Percentiles rank a stretch among this genome's conserved stretches.
Conservation (phyloP, 352 stramenopile species). For the Globisporangium emineosum region DNA sequence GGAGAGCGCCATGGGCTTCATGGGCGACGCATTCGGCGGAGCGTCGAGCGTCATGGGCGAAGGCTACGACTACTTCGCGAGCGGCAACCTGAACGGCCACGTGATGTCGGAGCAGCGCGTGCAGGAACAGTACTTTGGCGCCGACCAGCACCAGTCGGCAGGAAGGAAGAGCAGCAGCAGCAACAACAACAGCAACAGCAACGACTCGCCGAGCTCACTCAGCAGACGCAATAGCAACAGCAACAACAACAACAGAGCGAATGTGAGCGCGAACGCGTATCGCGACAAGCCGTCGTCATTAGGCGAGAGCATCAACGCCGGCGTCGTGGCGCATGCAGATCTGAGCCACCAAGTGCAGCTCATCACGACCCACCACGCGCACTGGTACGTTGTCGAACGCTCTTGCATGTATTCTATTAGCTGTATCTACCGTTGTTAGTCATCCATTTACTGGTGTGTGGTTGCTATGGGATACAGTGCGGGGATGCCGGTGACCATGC, state of each 20-base stretch:
- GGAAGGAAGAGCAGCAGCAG: not conserved
- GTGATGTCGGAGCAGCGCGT: slow-evolving; percentile 13
- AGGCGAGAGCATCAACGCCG: slow-evolving; percentile 57
- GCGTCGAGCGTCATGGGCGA: slow-evolving; percentile 22
- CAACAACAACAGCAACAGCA: slow-evolving; percentile 15
- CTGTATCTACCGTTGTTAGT: too few relatives aligned
- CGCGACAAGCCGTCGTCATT: slow-evolving; percentile 24
- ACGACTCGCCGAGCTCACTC: slow-evolving; percentile 17
- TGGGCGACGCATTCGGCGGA: slow-evolving; percentile 7
- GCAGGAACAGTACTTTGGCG: slow-evolving; percentile 23
- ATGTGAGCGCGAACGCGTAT: slow-evolving; percentile 21
- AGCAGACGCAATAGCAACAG: slow-evolving; percentile 17
- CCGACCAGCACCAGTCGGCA: slow-evolving; percentile 22
- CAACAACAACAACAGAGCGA: slow-evolving; percentile 23
- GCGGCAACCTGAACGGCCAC: slow-evolving; percentile 5
- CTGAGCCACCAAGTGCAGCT: slow-evolving; percentile 70
- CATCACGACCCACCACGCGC: slow-evolving; percentile 63
- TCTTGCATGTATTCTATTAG: too few relatives aligned
- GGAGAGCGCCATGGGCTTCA: slow-evolving; percentile 22
- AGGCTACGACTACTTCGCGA: slow-evolving; percentile 16
- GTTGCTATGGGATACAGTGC: slow-evolving; percentile 32
- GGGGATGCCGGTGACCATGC: slow-evolving; percentile 55
- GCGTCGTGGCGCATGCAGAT: slow-evolving; percentile 59
- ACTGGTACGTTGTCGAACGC: slow-evolving; percentile 39
- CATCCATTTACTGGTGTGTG: too few relatives aligned